These are phyloP conservation scores for Scopulariopsis brevicaulis DNA, from an alignment of 2,329 filamentous ascomycete genomes.

Conservation along the genomic window DNA sequence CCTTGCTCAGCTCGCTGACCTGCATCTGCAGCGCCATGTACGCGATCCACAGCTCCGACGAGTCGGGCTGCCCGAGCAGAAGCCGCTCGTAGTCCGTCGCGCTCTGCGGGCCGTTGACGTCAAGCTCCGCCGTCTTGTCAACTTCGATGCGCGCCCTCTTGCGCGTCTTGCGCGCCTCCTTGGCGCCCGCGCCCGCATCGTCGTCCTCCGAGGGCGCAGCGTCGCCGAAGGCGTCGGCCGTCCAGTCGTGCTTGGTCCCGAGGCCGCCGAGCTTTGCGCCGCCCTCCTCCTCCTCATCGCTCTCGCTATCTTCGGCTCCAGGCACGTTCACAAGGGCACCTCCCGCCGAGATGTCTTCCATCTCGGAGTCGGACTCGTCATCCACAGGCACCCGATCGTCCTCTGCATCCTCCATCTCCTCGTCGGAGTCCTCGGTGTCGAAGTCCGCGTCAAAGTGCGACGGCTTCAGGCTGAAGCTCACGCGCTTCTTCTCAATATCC, in stretches of 20 bases:
- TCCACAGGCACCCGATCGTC: conserved; percentile 26
- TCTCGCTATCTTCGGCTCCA: conserved; percentile 12
- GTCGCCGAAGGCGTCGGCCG: conserved; percentile 55
- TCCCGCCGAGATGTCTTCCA: conserved; percentile 28
- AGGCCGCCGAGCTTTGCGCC: conserved; percentile 22
- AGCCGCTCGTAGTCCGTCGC: conserved; percentile 89
- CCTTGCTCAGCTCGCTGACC: conserved; percentile 77
- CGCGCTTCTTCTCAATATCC: conserved; percentile 60
- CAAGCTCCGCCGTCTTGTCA: conserved; percentile 85
- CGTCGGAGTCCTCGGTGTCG: conserved; percentile 26
- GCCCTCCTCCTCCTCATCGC: conserved; percentile 28
- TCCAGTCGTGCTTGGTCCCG: conserved; percentile 70
- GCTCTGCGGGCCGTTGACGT: conserved; percentile 78
- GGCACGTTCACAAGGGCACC: background rate
- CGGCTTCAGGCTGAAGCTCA: conserved; percentile 87
- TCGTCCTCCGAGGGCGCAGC: conserved; percentile 38
- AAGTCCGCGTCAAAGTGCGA: conserved; percentile 58
- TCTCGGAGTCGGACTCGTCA: conserved; percentile 28
- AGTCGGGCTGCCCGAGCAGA: conserved; percentile 83
- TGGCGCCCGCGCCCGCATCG: conserved; percentile 25
- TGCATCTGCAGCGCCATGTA: conserved; percentile 99
- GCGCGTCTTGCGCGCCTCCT: conserved; percentile 62
- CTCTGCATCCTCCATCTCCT: conserved; percentile 31
- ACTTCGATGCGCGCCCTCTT: conserved; percentile 64
- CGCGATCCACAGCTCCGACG: conserved; percentile 85